Base-by-base conservation (phyloP, 1,284 basidiomycete species). In the Kalmanozyma brasiliensis region DNA sequence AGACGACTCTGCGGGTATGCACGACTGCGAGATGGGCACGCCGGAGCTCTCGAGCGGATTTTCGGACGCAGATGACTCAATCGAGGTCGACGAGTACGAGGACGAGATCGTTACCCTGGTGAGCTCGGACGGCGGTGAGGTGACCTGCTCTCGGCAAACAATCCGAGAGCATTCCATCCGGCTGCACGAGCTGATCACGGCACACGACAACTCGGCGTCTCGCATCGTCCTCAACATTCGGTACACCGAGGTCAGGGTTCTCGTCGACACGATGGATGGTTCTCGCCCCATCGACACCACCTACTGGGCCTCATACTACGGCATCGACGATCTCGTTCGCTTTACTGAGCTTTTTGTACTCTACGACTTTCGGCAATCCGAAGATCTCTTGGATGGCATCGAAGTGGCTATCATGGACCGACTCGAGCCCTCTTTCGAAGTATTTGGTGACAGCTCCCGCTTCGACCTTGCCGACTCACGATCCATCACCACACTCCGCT, bases 181-280 rank as follows among this genome's bases (percentile, higher is more conserved):
- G 11, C 26, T 29, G 7, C 26, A 29, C 11, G 26, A 6, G 11
- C 6, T 29, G 26, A 29, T 29, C 26, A 29, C 26, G 6, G 26
- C 6, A 6, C 11, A 7, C 11, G 26, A 29, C 11, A 11, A 11
- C 26, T 7, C 26, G 26, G 11, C 26, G 7, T 29, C 26, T 6
- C 26, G 11, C 7, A 6, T 29, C 6, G 26, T 29, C 7, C 26
- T 29, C 26, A 11, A 29, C 26, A 6, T 29, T 29, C 26, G 26
- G 11, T 11, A 33, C 26, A 9, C 20, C 11, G 30, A 44, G 13
- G 20, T 44, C 19, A 2, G 10, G 4, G 10, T 44, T 3, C 42
- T 44, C 29, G 42, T 19, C 42, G 42, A 44, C 42, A 44, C 29
- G n/a, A 44, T 44, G 19, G n/a, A 6, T 8, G 4, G 6, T 13